These are phyloP conservation scores for Suhomyces yuchorum DNA, from an alignment of 1,139 yeast genomes.

Conservation along the genomic window DNA sequence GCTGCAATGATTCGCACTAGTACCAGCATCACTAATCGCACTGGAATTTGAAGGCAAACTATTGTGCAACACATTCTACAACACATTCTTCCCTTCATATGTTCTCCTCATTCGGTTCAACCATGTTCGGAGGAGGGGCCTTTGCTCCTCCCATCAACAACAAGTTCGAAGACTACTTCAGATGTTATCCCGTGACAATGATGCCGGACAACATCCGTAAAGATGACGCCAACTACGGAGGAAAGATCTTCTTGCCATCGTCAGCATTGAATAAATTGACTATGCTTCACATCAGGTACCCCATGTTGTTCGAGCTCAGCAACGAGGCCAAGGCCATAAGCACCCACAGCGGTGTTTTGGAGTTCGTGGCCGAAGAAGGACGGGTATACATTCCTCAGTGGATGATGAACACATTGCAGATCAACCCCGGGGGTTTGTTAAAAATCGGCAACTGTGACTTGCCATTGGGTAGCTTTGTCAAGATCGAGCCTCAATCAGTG, in stretches of 20 bases:
- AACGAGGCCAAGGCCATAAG: slow-evolving; percentile 60
- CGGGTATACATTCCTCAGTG: slow-evolving; percentile 92
- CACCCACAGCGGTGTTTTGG: slow-evolving; percentile 94
- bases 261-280: slow-evolving; percentile 88
- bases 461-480: slow-evolving; percentile 85
- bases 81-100: slow-evolving; percentile 19
- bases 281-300: slow-evolving; percentile 84
- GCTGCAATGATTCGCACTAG: background rate
- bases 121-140: slow-evolving; percentile 40
- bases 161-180: slow-evolving; percentile 74
- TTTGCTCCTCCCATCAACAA: slow-evolving; percentile 35
- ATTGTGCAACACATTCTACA: background rate
- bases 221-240: slow-evolving; percentile 91
- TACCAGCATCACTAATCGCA: background rate
- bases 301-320: slow-evolving; percentile 85
- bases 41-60: slow-evolving; percentile 4
- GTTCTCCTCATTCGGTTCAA: slow-evolving; percentile 51
- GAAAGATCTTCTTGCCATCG: slow-evolving; percentile 92
- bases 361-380: slow-evolving; percentile 97
- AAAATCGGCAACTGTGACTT: slow-evolving; percentile 77
- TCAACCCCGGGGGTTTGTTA: slow-evolving; percentile 78
- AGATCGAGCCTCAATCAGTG: slow-evolving; percentile 91
- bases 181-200: slow-evolving; percentile 91
- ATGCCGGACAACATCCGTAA: slow-evolving; percentile 80
- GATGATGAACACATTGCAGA: slow-evolving; percentile 83